Base-by-base conservation (phyloP, 441 rosid species). In the Croton setiger region DNA sequence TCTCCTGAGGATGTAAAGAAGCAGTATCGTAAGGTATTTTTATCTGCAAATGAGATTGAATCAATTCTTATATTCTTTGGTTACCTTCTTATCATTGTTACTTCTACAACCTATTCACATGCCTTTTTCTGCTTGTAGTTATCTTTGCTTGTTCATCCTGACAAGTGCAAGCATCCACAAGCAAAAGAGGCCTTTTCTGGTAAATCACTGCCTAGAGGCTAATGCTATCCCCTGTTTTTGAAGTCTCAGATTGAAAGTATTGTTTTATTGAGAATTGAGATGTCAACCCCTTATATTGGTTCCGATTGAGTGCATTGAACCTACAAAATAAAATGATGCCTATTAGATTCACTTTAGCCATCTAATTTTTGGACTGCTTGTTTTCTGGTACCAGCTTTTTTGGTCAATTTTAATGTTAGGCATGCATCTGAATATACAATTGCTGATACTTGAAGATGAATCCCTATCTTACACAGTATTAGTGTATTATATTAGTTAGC, bases 161-260 rank as follows among this genome's bases (percentile, higher is more conserved):
- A 95, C 71, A 95, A 95, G 83, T 95, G 99, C 89, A 92, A 95
- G 82, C 98, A 95, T 81, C 94, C 93, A 21, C 92, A 87, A 79
- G 96, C 99, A 47, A 92, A 95, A 78, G 98, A 95, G 82, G 99
- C 99, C 53, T 94, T 94, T 80, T 89, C 82, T 78, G 97, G 98
- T 91, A 79, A 63, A 8, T 78, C 41, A 65, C 60, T 27, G 31
- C 31, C 31, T 27, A 27, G 31, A 27, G 31, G 31, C 31, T 27
- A 27, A 2, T 27, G 31, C 31, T 27, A 27, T 1, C 31, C 31
- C 31, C 31, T 27, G 31, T 27, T 27, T 27, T 15, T 14, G 3
- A 15, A 8, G 9, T 7, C 18, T 57, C 14, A 15, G 35, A 58
- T 27, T 35, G 18, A 15, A 51, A 23, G 14, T 36, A 15, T 14